Base-by-base conservation (phyloP, 805 yeast genomes). In the Candida multigemmis region DNA sequence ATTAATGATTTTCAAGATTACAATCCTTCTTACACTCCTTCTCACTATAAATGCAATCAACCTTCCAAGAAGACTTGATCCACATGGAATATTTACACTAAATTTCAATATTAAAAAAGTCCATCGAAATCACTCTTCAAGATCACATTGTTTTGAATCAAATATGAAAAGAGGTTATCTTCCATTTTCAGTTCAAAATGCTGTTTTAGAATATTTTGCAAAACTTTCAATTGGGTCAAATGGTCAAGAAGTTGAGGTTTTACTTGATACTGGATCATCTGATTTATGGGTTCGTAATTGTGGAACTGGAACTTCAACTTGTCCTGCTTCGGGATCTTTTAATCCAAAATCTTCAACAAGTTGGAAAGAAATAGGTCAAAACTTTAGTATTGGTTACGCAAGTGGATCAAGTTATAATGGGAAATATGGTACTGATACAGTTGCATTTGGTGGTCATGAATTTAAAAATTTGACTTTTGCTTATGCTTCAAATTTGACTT, bases 211-310 rank as follows among this genome's bases (percentile, higher is more conserved):
- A n/a, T 31, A 31, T 21, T 16, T 21, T 5, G 19, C 29, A 4
- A 19, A 14, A 6, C 10, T 32, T 7, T 7, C 17, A 11, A 36
- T 47, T 15, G 53, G 53, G 13, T 39, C 49, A 9, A 41, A 46
- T 19, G 24, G 27, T 6, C 53, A 48, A 14, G 16, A 23, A 3
- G 28, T 46, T 10, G 14, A 23, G 6, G 41, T 39, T 5, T 24
- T 34, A 6, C 14, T 41, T 14, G 46, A 41, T 24, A 41, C 42
- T n/a, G 44, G 42, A n/a, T 39, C 44, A 9, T 31, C 41, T n/a
- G 38, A 38, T 25, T 28, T 41, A 17, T 48, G 52, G 52, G 43
- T 44, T n/a, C n/a, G n/a, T n/a, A n/a, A n/a, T n/a, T n/a, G n/a
- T n/a, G n/a, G n/a, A n/a, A n/a, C n/a, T n/a, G n/a, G n/a, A n/a